Evolutionary conservation across 768 basidiomycete species (phyloP).

Genomic region (Leccinum subtestaceum): DNA sequence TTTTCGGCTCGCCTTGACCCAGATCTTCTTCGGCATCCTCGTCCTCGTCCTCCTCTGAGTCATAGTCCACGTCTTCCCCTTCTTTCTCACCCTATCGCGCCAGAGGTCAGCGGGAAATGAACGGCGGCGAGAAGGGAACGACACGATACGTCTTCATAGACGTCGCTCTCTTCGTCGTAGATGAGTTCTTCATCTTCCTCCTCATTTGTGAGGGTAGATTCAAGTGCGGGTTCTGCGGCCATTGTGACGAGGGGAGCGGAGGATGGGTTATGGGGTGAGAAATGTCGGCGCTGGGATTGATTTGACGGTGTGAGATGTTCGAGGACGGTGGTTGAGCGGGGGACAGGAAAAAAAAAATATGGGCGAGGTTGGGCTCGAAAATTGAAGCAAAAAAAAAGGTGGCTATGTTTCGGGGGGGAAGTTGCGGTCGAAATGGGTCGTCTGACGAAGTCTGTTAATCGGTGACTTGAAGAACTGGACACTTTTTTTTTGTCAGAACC

Average conservation of each 20-base stretch:
- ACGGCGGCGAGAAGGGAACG: neutral
- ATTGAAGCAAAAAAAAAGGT: neutral
- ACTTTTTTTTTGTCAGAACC: neutral
- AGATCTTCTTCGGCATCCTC: slow-evolving; percentile 5
- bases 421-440: neutral
- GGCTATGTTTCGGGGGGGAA: neutral
- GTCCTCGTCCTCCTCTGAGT: slow-evolving; percentile 21
- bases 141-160: slow-evolving; percentile 26
- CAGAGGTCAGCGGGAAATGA: neutral
- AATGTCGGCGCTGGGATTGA: slow-evolving; percentile 5
- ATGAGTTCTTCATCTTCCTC: slow-evolving; percentile 9
- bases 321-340: slow-evolving; percentile 11
- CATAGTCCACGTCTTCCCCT: neutral
- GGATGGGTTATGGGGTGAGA: slow-evolving; percentile 4
- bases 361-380: neutral
- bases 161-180: slow-evolving; percentile 30
- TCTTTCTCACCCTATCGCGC: slow-evolving; percentile 21
- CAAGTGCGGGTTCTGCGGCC: slow-evolving; percentile 19
- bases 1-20: neutral
- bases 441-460: slow-evolving; percentile 1
- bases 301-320: neutral
- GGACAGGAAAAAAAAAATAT: slow-evolving; percentile 6
- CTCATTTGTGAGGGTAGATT: slow-evolving; percentile 4
- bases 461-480: slow-evolving; percentile 1
- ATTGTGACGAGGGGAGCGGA: slow-evolving; percentile 10